Evolutionary conservation across 176 grass and related monocot species (phyloP), one percentile per base, ranked within the genome.

Genomic region (Hordeum marinum): DNA sequence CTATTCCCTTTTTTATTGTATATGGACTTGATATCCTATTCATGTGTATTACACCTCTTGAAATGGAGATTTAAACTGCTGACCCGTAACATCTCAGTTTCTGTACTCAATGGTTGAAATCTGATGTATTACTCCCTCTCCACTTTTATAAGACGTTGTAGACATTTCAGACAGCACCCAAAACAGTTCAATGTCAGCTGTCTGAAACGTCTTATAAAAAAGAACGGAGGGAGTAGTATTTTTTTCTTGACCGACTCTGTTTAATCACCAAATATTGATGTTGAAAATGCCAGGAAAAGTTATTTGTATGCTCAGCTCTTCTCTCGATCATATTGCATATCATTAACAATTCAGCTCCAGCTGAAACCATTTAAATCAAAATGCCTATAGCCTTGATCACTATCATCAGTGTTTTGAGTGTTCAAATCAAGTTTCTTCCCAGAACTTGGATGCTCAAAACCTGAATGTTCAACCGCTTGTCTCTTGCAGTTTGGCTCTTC

Each of bases 331-430:
- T 45, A 20, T 81, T 84, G 74, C 85, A 94, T 70, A 80, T 67
- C 57, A 70, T 85, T 46, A 66, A n/a, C 82, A 80, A 74, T 18
- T 93, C 90, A 95, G 84, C 88, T 98, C 95, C 95, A 98, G 71
- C 90, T 91, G 80, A 98, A 95, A 52, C 92, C 92, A 78, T 98
- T 98, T 80, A 98, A 80, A 77, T 98, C 95, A 72, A 98, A 98
- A 75, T 92, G 89, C 85, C 88, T 92, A 77, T 79, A 90, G 72
- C 87, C 66, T 67, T 81, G 85, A 84, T 93, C 89, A 23, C n/a
- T 76, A 62, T 94, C 86, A 60, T 94, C 89, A 5, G 88, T 85
- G 69, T 97, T 89, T 14, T 87, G 90, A 77, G 88, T 75, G 85
- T 97, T 97, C 66, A 97, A 76, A 85, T 97, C 94, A 58, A 97